Percentiles rank a stretch among this genome's conserved stretches.
These are phyloP conservation scores for Cryomyces minteri DNA, from an alignment of 495 filamentous ascomycete species.

Conservation along the genomic window DNA sequence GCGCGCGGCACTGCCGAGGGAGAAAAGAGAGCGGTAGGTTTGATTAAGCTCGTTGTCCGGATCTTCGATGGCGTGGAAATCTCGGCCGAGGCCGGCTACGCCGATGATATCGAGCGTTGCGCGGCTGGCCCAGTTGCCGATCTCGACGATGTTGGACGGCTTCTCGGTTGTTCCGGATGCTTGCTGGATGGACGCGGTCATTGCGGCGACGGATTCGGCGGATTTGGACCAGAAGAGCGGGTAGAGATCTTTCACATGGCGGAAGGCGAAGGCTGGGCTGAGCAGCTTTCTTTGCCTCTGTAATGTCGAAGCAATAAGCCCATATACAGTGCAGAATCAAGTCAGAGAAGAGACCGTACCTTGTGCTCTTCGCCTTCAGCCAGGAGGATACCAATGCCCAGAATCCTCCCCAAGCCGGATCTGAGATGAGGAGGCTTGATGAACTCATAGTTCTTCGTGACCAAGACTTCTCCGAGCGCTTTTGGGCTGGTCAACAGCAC, in stretches of 20 bases:
- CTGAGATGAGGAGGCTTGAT: slow-evolving; percentile 45
- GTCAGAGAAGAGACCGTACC: slow-evolving; percentile 5
- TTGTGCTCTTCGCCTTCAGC: slow-evolving; percentile 80
- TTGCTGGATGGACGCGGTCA: slow-evolving; percentile 17
- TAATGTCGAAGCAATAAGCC: neutral
- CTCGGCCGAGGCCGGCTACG: slow-evolving; percentile 57
- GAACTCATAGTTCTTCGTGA: slow-evolving; percentile 62
- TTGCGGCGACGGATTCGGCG: slow-evolving; percentile 20
- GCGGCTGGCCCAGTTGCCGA: slow-evolving; percentile 44
- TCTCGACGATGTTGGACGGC: slow-evolving; percentile 26
- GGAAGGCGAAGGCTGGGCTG: slow-evolving; percentile 68
- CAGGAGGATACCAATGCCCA: slow-evolving; percentile 62
- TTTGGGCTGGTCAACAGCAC: slow-evolving; percentile 48
- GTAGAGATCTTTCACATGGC: slow-evolving; percentile 75
- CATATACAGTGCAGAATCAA: neutral
- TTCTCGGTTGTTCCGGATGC: neutral
- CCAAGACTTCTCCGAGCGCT: slow-evolving; percentile 34
- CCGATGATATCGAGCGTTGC: slow-evolving; percentile 82
- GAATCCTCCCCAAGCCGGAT: slow-evolving; percentile 36
- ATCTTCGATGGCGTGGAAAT: slow-evolving; percentile 54
- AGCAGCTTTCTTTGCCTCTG: slow-evolving; percentile 53
- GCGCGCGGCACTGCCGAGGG: slow-evolving; percentile 20
- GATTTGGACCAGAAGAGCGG: slow-evolving; percentile 69
- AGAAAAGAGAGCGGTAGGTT: slow-evolving; percentile 46
- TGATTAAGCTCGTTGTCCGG: slow-evolving; percentile 41